Conservation (phyloP, 176 grass and related monocot species). For the Ampelocalamus luodianensis region DNA sequence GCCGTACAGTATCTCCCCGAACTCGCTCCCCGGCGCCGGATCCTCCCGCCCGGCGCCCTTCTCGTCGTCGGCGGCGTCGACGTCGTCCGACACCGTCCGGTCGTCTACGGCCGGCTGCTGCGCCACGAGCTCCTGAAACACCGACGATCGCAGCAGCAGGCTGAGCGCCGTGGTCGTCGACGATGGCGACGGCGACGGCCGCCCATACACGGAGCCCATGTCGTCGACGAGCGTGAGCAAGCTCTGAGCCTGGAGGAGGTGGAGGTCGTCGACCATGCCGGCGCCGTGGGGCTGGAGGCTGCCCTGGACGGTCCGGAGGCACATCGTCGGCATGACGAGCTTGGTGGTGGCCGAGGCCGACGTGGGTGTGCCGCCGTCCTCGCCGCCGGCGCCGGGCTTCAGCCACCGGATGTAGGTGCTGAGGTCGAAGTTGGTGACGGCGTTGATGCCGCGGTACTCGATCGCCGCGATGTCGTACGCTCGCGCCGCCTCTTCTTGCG, state of each 20-base stretch:
- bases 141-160: slow-evolving; percentile 59
- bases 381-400: slow-evolving; percentile 38
- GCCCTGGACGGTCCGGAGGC: no score
- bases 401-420: slow-evolving; percentile 81
- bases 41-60: background rate
- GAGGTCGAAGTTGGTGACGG: slow-evolving; percentile 82
- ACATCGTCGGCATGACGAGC: background rate
- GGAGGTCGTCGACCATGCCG: slow-evolving; percentile 10
- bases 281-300: background rate
- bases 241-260: slow-evolving; percentile 15
- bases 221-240: slow-evolving; percentile 11
- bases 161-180: slow-evolving; percentile 60
- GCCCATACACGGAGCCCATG: slow-evolving; percentile 17
- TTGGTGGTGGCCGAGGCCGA: background rate
- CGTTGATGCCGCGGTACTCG: slow-evolving; percentile 78
- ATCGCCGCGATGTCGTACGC: slow-evolving; percentile 86
- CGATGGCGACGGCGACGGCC: slow-evolving; percentile 34
- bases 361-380: background rate
- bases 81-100: background rate
- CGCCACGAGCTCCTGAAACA: slow-evolving; percentile 68
- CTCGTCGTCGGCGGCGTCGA: no score
- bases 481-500: slow-evolving; percentile 69
- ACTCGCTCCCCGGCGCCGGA: background rate
- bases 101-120: background rate
- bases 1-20: slow-evolving; percentile 17